Evolutionary conservation across 768 basidiomycete species (phyloP), one percentile per base, ranked within the genome.

Genomic region (Lactarius pseudohatsudake): DNA sequence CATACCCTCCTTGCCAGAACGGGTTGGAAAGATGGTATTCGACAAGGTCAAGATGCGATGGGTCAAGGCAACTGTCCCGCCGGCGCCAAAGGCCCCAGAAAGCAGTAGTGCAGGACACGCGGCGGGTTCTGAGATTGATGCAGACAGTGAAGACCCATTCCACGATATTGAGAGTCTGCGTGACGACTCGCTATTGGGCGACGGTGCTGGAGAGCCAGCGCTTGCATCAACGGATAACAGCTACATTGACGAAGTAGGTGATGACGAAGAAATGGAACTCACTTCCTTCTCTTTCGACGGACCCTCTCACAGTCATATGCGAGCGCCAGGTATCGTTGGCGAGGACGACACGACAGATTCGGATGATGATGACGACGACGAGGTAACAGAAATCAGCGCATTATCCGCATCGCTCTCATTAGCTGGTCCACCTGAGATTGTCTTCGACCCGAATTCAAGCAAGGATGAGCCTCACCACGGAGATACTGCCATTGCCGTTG

Each of bases 111-210:
- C 64, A 64, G 70, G 79, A 70, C 68, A 78, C 64, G 63, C 74
- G 61, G 61, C 73, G 61, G 67, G 74, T 76, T 74, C 66, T 72
- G 79, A 61, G 10, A 81, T 78, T 34, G 75, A 72, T 78, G 80
- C 83, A 50, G 81, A 83, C 53, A 91, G 90, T 68, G 92, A 93
- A 71, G 96, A 98, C 78, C 91, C 93, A 9, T 98, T 98, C 77
- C 85, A 86, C 38, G 95, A 95, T 71, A 90, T 98, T 62, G 95
- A 96, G 74, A 94, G 93, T 71, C 74, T 95, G 72, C 80, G 84
- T 40, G 89, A 90, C 58, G 74, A 75, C 63, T 69, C 73, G 66
- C 61, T 55, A 41, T 68, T 53, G 22, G 62, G 57, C 16, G 72
- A 68, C 8, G 65, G 59, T 20, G 70, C 71, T 15, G 62, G 57